Conservation (phyloP, 192 early-diverging fungal genomes). For the Jimgerdemannia lactiflua region DNA sequence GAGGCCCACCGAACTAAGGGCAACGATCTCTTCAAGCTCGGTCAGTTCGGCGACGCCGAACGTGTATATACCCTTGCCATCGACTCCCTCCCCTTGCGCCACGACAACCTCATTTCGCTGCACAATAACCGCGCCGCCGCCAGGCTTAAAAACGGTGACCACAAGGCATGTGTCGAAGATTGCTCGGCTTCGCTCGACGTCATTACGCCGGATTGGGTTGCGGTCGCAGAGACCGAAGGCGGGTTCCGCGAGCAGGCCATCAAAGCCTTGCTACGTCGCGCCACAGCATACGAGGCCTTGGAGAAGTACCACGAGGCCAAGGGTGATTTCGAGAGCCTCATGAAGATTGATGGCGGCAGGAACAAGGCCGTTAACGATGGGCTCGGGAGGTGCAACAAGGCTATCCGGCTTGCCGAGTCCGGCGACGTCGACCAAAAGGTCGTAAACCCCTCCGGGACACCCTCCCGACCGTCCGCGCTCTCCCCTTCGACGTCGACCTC, state of each 20-base stretch:
- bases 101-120: constrained; percentile 61
- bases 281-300: constrained; percentile 74
- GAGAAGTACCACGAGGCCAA: constrained; percentile 80
- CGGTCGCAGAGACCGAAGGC: constrained; percentile 17
- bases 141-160: constrained; percentile 79
- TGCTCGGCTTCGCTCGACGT: constrained; percentile 46
- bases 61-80: constrained; percentile 69
- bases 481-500: too few species aligned
- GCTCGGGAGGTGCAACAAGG: constrained; percentile 47
- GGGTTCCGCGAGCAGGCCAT: constrained; percentile 53
- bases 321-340: constrained; percentile 49
- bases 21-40: constrained; percentile 84
- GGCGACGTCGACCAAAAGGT: not conserved
- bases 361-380: constrained; percentile 33
- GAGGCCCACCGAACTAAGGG: constrained; percentile 56
- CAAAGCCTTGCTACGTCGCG: constrained; percentile 77
- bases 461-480: too few species aligned
- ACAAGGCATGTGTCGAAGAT: constrained; percentile 67
- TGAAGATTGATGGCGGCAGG: constrained; percentile 28
- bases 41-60: constrained; percentile 85
- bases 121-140: constrained; percentile 87
- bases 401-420: constrained; percentile 13
- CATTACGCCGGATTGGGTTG: constrained; percentile 24
- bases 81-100: constrained; percentile 51
- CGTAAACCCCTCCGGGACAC: not conserved